phyloP scores from a whole-genome alignment of 2,329 filamentous ascomycete species.

The Aspergillus pseudoglaucus region DNA sequence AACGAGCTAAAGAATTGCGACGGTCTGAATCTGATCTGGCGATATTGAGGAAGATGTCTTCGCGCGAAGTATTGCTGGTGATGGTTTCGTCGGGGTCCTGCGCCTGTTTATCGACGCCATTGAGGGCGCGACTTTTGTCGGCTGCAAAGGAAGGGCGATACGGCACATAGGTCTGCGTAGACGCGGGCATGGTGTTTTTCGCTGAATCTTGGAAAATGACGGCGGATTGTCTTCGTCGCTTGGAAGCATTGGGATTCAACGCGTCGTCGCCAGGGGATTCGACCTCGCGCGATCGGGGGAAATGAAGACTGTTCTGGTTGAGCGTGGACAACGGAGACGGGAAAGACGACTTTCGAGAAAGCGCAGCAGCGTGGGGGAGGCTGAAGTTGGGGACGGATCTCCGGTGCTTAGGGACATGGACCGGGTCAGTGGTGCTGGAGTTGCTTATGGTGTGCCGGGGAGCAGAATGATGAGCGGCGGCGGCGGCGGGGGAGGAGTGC shows the following conservation, averaged over 20 bases:
- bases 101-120: conserved; percentile 20
- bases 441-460: conserved; percentile 43
- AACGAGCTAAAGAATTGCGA: conserved; percentile 30
- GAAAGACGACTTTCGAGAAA: background rate
- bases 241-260: conserved; percentile 22
- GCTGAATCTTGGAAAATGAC: conserved; percentile 15
- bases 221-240: conserved; percentile 18
- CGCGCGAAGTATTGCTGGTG: conserved; percentile 30
- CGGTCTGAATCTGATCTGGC: conserved; percentile 35
- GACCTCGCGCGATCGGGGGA: conserved; percentile 10
- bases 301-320: conserved; percentile 10
- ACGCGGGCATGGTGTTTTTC: conserved; percentile 27
- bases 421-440: conserved; percentile 27
- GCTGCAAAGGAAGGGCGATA: conserved; percentile 17
- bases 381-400: conserved; percentile 23
- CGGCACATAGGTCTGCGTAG: conserved; percentile 25
- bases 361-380: conserved; percentile 11
- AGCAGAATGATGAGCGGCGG: conserved; percentile 45
- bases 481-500: conserved; percentile 27
- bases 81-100: conserved; percentile 26
- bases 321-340: conserved; percentile 6
- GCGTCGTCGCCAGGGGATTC: conserved; percentile 12
- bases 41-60: conserved; percentile 44
- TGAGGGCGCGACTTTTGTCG: conserved; percentile 19
- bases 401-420: conserved; percentile 7